phyloP scores from a whole-genome alignment of 768 basidiomycete species.

The Paxillus rubicundulus region DNA sequence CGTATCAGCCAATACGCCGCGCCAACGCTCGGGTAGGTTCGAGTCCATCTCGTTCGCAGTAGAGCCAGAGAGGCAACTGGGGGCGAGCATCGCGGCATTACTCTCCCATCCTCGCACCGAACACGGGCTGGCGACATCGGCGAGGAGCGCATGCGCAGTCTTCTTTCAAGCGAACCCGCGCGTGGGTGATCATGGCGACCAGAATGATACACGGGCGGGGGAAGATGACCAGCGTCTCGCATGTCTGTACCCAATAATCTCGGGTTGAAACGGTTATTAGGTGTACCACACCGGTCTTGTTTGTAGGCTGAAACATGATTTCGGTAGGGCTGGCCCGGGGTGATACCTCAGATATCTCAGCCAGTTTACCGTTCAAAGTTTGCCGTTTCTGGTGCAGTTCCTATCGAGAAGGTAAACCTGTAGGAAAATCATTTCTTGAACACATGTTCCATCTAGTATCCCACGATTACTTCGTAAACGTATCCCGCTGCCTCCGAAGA shows the following conservation, averaged over 20 bases:
- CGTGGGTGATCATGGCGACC: too few relatives aligned
- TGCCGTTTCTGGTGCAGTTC: conserved; percentile 23
- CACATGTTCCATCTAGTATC: conserved; percentile 16
- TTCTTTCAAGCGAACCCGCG: too few relatives aligned
- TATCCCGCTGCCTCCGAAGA: conserved; percentile 31
- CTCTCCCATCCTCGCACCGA: too few relatives aligned
- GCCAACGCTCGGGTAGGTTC: conserved; percentile 12
- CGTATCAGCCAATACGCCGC: conserved; percentile 17
- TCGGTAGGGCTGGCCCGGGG: conserved; percentile 4
- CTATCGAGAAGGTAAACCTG: conserved; percentile 26
- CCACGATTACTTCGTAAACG: conserved; percentile 34
- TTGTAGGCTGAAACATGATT: conserved; percentile 11
- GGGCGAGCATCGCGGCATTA: too few relatives aligned
- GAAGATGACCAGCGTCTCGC: too few relatives aligned
- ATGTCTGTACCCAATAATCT: too few relatives aligned
- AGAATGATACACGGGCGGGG: too few relatives aligned
- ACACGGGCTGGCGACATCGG: too few relatives aligned
- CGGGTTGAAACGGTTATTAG: background rate
- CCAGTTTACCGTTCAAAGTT: conserved; percentile 17
- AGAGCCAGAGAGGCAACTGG: conserved; percentile 8
- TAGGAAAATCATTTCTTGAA: conserved; percentile 30
- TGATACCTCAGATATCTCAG: conserved; percentile 25
- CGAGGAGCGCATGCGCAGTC: too few relatives aligned
- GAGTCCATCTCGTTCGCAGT: background rate
- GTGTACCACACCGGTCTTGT: conserved; percentile 5